Evolutionary conservation across 2,329 filamentous ascomycete genomes (phyloP).

Genomic region (Mycosphaerella sp.): DNA sequence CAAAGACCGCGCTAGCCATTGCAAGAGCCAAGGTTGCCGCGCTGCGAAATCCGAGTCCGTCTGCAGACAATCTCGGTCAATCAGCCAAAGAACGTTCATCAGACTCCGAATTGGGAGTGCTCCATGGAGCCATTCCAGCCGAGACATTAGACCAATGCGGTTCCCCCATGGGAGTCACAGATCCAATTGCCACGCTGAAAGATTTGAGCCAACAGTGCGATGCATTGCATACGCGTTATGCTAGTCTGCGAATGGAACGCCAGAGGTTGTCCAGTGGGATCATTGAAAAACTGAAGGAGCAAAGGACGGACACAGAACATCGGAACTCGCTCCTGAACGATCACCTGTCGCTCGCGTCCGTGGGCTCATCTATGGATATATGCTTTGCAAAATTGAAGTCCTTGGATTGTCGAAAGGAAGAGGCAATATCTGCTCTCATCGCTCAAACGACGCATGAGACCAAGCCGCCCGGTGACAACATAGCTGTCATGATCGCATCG

Average conservation of each 20-base stretch:
- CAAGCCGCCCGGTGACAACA: slow-evolving; percentile 14
- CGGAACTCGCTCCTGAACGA: slow-evolving; percentile 28
- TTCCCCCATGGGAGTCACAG: slow-evolving; percentile 2
- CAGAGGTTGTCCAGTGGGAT: slow-evolving; percentile 26
- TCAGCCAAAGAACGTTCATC: slow-evolving; percentile 2
- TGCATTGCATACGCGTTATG: slow-evolving; percentile 26
- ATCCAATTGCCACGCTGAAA: slow-evolving; percentile 15
- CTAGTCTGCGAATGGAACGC: slow-evolving; percentile 27
- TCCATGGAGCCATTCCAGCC: slow-evolving; percentile 7
- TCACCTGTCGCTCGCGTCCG: slow-evolving; percentile 28
- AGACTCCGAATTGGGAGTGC: slow-evolving; percentile 6
- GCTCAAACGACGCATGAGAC: slow-evolving; percentile 15
- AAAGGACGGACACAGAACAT: slow-evolving; percentile 23
- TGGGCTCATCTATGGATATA: slow-evolving; percentile 32
- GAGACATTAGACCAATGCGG: slow-evolving; percentile 8
- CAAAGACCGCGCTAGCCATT: slow-evolving; percentile 15
- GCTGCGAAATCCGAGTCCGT: slow-evolving; percentile 9
- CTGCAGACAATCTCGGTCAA: not conserved
- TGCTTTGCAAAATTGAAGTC: slow-evolving; percentile 32
- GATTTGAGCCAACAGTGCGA: slow-evolving; percentile 25
- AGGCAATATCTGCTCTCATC: slow-evolving; percentile 23
- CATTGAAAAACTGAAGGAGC: slow-evolving; percentile 22
- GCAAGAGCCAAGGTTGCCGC: slow-evolving; percentile 22
- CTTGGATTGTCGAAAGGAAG: slow-evolving; percentile 29
- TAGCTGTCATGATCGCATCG: slow-evolving; percentile 19